Conservation (phyloP, 305 asterid genomes). For the Fraxinus platypoda region DNA sequence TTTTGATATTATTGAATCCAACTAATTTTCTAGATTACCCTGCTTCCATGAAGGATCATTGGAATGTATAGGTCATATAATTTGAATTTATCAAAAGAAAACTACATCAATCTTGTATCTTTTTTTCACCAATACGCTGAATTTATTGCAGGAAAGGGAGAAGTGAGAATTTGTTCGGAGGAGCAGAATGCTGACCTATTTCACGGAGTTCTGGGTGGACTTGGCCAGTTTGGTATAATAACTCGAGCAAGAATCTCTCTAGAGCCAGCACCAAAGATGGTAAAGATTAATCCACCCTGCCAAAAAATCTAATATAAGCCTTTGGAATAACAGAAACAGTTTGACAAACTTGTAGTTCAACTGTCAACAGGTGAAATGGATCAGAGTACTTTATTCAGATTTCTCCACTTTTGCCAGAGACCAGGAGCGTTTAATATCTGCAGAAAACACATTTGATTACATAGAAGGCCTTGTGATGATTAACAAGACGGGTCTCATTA, state of each 20-base stretch:
- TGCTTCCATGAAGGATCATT: not conserved
- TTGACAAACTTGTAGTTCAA: constrained; percentile 20
- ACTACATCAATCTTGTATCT: not conserved
- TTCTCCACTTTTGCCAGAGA: constrained; percentile 64
- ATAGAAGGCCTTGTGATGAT: constrained; percentile 83
- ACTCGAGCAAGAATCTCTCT: constrained; percentile 78
- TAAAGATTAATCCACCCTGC: constrained; percentile 20
- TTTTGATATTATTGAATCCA: not conserved
- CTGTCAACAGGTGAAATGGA: constrained; percentile 75
- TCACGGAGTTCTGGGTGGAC: constrained; percentile 79
- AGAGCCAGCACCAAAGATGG: constrained; percentile 85
- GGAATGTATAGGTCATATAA: not conserved
- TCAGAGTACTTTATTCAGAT: constrained; percentile 74
- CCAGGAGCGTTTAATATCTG: constrained; percentile 67
- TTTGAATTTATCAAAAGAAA: not conserved
- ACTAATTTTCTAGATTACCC: not conserved
- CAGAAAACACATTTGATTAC: constrained; percentile 67
- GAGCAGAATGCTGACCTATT: constrained; percentile 83
- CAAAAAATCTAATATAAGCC: not conserved
- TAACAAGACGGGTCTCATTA: constrained; percentile 62
- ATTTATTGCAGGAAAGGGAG: constrained; percentile 74
- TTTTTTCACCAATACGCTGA: constrained; percentile 1
- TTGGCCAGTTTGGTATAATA: constrained; percentile 88
- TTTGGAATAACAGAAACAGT: not conserved
- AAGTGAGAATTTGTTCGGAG: constrained; percentile 67